Percentiles rank a stretch among this genome's conserved stretches.
These are phyloP conservation scores for Pseudisothecium myosuroides DNA, from an alignment of 225 moss, liverwort and hornwort species.

Conservation along the genomic window DNA sequence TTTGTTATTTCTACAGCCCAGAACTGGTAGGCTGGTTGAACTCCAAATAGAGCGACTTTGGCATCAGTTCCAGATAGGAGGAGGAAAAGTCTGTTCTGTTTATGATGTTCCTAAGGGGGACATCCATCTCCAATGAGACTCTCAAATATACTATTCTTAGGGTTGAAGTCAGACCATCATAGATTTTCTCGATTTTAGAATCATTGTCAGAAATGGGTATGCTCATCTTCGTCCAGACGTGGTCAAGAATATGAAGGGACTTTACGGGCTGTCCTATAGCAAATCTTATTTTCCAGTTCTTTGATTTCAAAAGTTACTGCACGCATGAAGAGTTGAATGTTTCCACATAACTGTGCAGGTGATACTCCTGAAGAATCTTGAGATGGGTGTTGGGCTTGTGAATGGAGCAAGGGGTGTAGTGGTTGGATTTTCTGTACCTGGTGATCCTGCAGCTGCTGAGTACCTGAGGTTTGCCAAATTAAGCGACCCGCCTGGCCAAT, in stretches of 20 bases:
- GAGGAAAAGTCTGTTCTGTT: not conserved
- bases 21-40: not conserved
- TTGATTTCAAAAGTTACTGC: not conserved
- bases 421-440: slow-evolving; percentile 59
- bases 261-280: no score
- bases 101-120: not conserved
- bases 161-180: not conserved
- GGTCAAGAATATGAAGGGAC: not conserved
- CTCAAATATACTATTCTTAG: not conserved
- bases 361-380: slow-evolving; percentile 86
- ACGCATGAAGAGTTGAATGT: not conserved
- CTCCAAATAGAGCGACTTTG: not conserved
- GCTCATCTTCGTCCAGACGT: not conserved
- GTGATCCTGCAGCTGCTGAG: slow-evolving; percentile 39
- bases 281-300: not conserved
- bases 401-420: slow-evolving; percentile 93
- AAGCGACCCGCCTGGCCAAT: slow-evolving; percentile 45
- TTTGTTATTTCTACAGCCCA: not conserved
- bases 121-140: not conserved
- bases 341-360: slow-evolving; percentile 26
- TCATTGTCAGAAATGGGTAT: not conserved
- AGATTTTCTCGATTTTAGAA: not conserved
- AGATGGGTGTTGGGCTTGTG: slow-evolving; percentile 60
- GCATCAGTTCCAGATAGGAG: not conserved
- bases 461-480: slow-evolving; percentile 10